Conservation (phyloP, 2,329 filamentous ascomycete species). For the Paradendryphiella salina region DNA sequence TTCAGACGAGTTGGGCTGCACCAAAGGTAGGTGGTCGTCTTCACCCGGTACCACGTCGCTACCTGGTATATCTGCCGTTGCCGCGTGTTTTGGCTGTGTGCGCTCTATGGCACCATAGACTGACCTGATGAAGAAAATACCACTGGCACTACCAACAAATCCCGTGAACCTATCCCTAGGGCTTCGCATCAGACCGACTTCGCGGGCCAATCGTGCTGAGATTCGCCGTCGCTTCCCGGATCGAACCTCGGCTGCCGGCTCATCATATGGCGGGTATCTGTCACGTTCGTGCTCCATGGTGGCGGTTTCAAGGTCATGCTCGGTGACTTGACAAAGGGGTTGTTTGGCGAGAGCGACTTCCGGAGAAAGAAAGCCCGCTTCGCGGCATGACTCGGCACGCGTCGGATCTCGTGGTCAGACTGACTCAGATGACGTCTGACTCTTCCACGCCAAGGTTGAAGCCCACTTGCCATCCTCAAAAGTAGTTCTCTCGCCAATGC, state of each 20-base stretch:
- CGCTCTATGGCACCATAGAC: conserved; percentile 56
- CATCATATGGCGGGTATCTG: conserved; percentile 2
- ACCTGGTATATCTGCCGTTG: conserved; percentile 29
- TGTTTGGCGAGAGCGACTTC: background rate
- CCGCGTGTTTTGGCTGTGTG: conserved; percentile 19
- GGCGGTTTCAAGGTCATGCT: background rate
- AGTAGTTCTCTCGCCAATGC: conserved; percentile 8
- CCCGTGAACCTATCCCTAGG: conserved; percentile 54
- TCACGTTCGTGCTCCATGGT: conserved; percentile 14
- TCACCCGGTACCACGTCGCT: conserved; percentile 59
- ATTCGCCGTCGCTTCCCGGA: conserved; percentile 21
- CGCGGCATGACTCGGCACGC: background rate
- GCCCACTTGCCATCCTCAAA: background rate
- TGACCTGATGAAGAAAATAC: conserved; percentile 62
- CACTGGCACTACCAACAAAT: conserved; percentile 62
- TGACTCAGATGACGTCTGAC: background rate
- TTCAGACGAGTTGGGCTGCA: conserved; percentile 20
- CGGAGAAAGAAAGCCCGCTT: conserved; percentile 1
- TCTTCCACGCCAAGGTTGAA: background rate
- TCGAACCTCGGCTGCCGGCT: conserved; percentile 2
- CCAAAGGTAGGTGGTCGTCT: conserved; percentile 55
- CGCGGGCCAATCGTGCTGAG: conserved; percentile 34
- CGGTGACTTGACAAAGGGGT: background rate
- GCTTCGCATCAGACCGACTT: conserved; percentile 58
- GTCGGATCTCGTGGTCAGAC: background rate